Percentiles rank a stretch among this genome's conserved stretches.
Conservation (phyloP, 345 rosid genomes). For the Eucalyptus brandiana region DNA sequence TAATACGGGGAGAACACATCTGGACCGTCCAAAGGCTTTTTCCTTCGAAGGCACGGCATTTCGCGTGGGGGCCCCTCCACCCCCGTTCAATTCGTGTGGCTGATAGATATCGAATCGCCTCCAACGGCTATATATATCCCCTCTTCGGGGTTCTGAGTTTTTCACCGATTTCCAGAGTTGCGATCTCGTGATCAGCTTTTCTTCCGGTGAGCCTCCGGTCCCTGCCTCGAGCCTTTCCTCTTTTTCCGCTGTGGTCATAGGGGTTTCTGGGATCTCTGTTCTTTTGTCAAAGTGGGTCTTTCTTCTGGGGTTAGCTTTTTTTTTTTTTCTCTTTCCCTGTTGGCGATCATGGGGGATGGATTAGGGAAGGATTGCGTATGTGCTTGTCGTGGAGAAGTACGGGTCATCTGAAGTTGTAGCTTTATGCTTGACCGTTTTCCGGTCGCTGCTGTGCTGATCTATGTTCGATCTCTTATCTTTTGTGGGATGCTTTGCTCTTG, state of each 20-base stretch:
- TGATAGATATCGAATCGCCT: background rate
- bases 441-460: background rate
- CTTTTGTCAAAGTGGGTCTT: background rate
- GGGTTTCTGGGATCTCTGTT: background rate
- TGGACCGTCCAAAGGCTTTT: background rate
- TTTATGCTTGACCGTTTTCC: background rate
- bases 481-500: background rate
- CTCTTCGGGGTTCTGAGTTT: accelerated
- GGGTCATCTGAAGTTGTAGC: background rate
- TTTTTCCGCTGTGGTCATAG: background rate
- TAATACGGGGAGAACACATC: background rate
- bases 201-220: background rate
- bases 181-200: background rate
- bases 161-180: background rate
- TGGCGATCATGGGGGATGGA: background rate
- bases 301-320: background rate
- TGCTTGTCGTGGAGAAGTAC: background rate
- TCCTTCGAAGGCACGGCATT: background rate
- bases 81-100: background rate
- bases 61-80: background rate
- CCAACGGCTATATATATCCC: background rate
- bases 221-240: background rate
- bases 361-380: background rate
- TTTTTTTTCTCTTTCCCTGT: background rate
- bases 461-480: background rate